These are phyloP conservation scores for Lactarius vividus DNA, from an alignment of 768 basidiomycete genomes.

Conservation along the genomic window DNA sequence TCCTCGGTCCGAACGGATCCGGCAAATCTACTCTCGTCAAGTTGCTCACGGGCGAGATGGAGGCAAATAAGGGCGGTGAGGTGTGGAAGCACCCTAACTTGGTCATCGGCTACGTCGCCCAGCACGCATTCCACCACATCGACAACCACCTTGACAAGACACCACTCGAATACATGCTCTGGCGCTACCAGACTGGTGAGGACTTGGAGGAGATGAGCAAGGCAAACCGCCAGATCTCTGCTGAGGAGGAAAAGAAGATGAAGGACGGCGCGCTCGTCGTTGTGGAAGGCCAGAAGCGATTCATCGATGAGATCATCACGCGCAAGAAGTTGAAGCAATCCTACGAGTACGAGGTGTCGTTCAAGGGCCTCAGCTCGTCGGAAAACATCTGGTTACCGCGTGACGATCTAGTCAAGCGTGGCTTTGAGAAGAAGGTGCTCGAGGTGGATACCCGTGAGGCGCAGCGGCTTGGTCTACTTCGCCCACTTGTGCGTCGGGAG, in stretches of 20 bases:
- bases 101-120: slow-evolving; percentile 98
- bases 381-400: slow-evolving; percentile 98
- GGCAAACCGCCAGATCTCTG: slow-evolving; percentile 82
- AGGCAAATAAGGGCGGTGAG: slow-evolving; percentile 94
- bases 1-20: slow-evolving; percentile 98
- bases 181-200: slow-evolving; percentile 99
- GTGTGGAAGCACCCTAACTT: slow-evolving; percentile 99
- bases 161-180: slow-evolving; percentile 97
- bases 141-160: slow-evolving; percentile 99
- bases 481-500: slow-evolving; percentile 96
- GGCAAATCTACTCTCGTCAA: slow-evolving; percentile 98
- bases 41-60: slow-evolving; percentile 94
- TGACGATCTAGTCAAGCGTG: slow-evolving; percentile 96
- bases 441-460: slow-evolving; percentile 98
- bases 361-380: slow-evolving; percentile 92
- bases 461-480: slow-evolving; percentile 90
- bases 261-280: slow-evolving; percentile 86
- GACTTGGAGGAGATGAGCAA: slow-evolving; percentile 96
- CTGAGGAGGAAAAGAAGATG: slow-evolving; percentile 92
- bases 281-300: slow-evolving; percentile 91
- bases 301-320: slow-evolving; percentile 85
- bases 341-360: slow-evolving; percentile 96
- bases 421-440: slow-evolving; percentile 98
- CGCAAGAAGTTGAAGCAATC: slow-evolving; percentile 99
- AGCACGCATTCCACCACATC: slow-evolving; percentile 99